Percentiles rank a stretch among this genome's conserved stretches.
phyloP scores from a whole-genome alignment of 495 filamentous ascomycete genomes.

The Rhizodiscina lignyota region DNA sequence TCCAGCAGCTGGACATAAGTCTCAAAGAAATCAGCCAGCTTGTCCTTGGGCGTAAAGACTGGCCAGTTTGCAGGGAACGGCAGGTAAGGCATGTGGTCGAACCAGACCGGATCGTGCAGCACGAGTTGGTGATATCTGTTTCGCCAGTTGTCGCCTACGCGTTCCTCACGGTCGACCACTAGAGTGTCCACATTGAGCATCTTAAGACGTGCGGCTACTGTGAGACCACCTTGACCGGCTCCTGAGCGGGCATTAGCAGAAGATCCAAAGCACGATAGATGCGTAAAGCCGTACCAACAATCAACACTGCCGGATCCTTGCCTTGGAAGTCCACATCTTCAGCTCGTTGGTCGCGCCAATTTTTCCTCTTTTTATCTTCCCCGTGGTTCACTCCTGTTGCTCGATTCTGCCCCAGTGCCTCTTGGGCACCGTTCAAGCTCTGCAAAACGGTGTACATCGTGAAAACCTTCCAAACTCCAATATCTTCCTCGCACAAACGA shows the following conservation, averaged over 20 bases:
- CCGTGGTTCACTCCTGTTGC: not conserved
- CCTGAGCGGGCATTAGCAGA: not conserved
- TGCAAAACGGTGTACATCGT: not conserved
- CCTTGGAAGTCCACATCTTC: not conserved
- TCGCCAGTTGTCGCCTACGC: conserved; percentile 66
- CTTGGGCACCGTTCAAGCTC: not conserved
- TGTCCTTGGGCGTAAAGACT: conserved; percentile 46
- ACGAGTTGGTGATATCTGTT: conserved; percentile 47
- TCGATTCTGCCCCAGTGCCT: not conserved
- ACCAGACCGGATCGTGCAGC: conserved; percentile 64
- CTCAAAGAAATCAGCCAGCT: conserved; percentile 65
- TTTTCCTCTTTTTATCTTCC: not conserved
- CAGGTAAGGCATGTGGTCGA: conserved; percentile 60
- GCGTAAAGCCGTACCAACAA: not conserved
- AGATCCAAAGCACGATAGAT: not conserved
- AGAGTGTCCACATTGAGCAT: conserved; percentile 48
- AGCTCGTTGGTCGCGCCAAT: not conserved
- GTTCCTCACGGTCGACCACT: conserved; percentile 46
- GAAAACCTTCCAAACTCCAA: not conserved
- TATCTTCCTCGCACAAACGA: not conserved
- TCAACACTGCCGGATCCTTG: not conserved
- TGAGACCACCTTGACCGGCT: conserved; percentile 39
- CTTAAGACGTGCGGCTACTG: conserved; percentile 51
- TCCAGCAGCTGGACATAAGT: conserved; percentile 57
- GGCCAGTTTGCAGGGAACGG: conserved; percentile 53